Percentiles rank a stretch among this genome's conserved stretches.
These are phyloP conservation scores for Cardamine resedifolia DNA, from an alignment of 345 rosid species.

Conservation along the genomic window DNA sequence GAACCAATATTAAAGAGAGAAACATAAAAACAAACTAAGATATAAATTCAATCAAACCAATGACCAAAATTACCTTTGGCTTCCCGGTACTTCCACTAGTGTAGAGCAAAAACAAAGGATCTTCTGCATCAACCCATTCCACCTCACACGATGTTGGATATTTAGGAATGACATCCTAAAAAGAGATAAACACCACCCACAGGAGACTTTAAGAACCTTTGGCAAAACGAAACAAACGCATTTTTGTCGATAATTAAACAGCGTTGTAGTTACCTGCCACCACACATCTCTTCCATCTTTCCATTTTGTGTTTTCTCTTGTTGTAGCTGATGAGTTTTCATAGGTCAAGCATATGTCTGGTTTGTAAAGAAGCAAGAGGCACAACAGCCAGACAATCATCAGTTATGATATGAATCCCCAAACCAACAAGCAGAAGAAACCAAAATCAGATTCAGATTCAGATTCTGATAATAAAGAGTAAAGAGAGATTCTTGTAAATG, in stretches of 20 bases:
- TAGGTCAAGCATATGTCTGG: conserved; percentile 76
- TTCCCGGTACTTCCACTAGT: conserved; percentile 99
- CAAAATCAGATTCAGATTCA: not conserved
- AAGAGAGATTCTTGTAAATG: not conserved
- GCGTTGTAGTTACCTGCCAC: conserved; percentile 76
- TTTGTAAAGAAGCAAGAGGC: conserved; percentile 6
- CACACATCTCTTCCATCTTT: conserved; percentile 81
- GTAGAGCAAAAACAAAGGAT: conserved; percentile 89
- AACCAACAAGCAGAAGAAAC: conserved; percentile 9
- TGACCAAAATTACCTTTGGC: conserved; percentile 67
- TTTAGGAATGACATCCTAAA: conserved; percentile 77
- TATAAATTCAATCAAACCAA: not conserved
- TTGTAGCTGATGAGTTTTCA: conserved; percentile 68
- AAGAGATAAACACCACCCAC: conserved; percentile 25
- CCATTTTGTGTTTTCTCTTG: conserved; percentile 83
- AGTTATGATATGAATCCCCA: conserved; percentile 8
- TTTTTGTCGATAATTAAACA: not conserved
- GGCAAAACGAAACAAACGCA: not conserved
- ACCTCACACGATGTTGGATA: conserved; percentile 82
- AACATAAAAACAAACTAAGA: not conserved
- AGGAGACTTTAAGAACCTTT: not conserved
- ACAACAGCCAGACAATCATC: conserved; percentile 26
- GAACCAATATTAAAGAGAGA: conserved; percentile 31
- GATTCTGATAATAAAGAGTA: not conserved
- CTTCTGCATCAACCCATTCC: conserved; percentile 99